A percentile compares a stretch with the other conserved stretches of the same genome.
phyloP scores from a whole-genome alignment of 345 rosid species.

The Lumnitzera racemosa region DNA sequence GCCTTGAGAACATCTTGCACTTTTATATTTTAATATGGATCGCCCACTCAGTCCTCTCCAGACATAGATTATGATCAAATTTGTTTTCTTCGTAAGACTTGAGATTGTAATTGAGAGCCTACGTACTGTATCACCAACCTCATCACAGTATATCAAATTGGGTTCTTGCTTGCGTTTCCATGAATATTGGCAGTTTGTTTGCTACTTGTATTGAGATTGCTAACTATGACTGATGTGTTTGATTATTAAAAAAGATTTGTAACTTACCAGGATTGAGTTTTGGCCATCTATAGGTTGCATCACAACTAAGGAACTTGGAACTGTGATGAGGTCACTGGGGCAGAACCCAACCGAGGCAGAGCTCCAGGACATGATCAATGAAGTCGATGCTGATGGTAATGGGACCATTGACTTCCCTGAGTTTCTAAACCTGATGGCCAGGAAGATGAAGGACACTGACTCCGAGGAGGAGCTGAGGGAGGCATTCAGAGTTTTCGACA shows the following conservation, averaged over 20 bases:
- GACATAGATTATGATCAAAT: no score
- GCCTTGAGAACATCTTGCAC: no score
- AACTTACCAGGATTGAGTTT: neutral
- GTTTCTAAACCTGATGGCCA: conserved; percentile 47
- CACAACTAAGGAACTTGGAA: conserved; percentile 45
- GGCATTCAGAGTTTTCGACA: conserved; percentile 45
- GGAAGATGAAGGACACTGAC: conserved; percentile 49
- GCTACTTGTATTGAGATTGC: neutral
- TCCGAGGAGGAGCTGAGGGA: conserved; percentile 48
- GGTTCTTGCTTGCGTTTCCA: no score
- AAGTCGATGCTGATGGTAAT: conserved; percentile 45
- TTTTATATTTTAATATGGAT: no score
- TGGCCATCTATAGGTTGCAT: conserved; percentile 27
- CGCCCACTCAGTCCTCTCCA: no score
- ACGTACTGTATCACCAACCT: no score
- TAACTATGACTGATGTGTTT: neutral
- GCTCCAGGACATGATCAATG: conserved; percentile 49
- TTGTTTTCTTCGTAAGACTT: no score
- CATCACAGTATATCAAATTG: no score
- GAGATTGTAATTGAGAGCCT: no score
- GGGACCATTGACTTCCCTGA: conserved; percentile 46
- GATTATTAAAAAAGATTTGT: neutral
- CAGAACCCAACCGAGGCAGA: conserved; percentile 50
- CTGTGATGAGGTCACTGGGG: conserved; percentile 49
- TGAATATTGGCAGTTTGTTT: no score